Evolutionary conservation across 2,329 filamentous ascomycete genomes (phyloP).

Genomic region (Calonectria pseudoturangicola): DNA sequence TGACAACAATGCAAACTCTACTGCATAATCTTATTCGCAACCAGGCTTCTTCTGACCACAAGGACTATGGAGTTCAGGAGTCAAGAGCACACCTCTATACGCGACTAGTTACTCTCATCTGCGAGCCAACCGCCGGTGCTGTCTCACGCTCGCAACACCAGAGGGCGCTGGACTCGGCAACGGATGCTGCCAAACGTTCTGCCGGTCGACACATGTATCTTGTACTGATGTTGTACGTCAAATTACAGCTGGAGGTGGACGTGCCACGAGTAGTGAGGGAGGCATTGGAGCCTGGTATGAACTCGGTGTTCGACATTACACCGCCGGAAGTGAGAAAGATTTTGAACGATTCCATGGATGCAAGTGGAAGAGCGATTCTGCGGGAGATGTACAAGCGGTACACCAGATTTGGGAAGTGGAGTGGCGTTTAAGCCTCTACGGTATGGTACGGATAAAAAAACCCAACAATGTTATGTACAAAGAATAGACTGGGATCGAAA

Average conservation of each 20-base stretch:
- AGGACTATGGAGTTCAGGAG: slow-evolving; percentile 57
- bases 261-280: slow-evolving; percentile 71
- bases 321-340: slow-evolving; percentile 72
- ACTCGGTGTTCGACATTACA: slow-evolving; percentile 76
- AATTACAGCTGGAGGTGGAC: slow-evolving; percentile 74
- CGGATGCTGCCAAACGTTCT: slow-evolving; percentile 76
- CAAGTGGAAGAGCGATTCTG: slow-evolving; percentile 75
- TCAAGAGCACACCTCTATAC: slow-evolving; percentile 71
- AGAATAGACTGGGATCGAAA: slow-evolving; percentile 35
- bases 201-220: slow-evolving; percentile 78
- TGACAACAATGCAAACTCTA: slow-evolving; percentile 73
- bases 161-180: slow-evolving; percentile 74
- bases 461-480: slow-evolving; percentile 38
- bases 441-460: slow-evolving; percentile 46
- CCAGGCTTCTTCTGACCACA: slow-evolving; percentile 48
- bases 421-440: slow-evolving; percentile 66
- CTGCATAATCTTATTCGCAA: slow-evolving; percentile 69
- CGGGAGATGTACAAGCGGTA: slow-evolving; percentile 76
- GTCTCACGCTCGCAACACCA: slow-evolving; percentile 69
- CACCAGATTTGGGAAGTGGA: slow-evolving; percentile 79
- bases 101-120: slow-evolving; percentile 75
- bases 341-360: slow-evolving; percentile 76
- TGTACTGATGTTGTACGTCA: slow-evolving; percentile 75
- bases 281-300: slow-evolving; percentile 74
- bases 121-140: slow-evolving; percentile 74